Evolutionary conservation across 2,329 filamentous ascomycete species (phyloP), one percentile per base, ranked within the genome.

Genomic region (Raffaelea deltoideospora): DNA sequence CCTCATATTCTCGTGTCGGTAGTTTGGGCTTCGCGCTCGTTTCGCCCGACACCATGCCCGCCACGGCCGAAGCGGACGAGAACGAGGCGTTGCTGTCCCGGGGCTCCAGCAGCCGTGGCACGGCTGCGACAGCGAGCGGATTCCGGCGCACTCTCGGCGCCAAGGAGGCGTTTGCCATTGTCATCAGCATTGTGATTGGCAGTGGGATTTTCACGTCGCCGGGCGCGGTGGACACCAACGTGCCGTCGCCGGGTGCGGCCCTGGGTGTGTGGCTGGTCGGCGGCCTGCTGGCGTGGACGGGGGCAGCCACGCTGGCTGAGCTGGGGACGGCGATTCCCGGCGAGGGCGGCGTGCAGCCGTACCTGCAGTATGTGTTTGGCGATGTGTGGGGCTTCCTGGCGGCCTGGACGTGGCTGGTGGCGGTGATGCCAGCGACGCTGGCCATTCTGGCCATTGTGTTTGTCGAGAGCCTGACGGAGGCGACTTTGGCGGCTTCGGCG

Each of bases 131-230:
- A n/a, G n/a, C n/a, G n/a, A n/a, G 23, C 32, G 33, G 24, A 15
- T 66, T 65, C 42, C 55, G 49, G 29, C 54, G 57, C n/a, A 64
- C 60, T 42, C 59, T 67, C 5, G 64, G 62, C 20, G 51, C 63
- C 10, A 38, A 60, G 21, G 64, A 68, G 44, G 64, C 64, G 0
- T 76, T 76, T 43, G 69, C 67, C 18, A 70, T 78, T 33, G 59
- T 77, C 29, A 65, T 77, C 41, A 71, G 69, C 45, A 70, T 77
- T 41, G 72, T 76, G 37, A 75, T 78, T 33, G 74, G 74, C 8
- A 72, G 68, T 39, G 73, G 74, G 23, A 67, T 79, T n/a, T 78
- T 79, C 45, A 76, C 74, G 0, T 76, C 72, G 0, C 72, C 73
- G 0, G 71, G 72, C 0, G 64, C 71, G 10, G 72, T 79, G 39